Conservation (phyloP, 2,329 filamentous ascomycete genomes). For the Sporothrix dimorphospora region DNA sequence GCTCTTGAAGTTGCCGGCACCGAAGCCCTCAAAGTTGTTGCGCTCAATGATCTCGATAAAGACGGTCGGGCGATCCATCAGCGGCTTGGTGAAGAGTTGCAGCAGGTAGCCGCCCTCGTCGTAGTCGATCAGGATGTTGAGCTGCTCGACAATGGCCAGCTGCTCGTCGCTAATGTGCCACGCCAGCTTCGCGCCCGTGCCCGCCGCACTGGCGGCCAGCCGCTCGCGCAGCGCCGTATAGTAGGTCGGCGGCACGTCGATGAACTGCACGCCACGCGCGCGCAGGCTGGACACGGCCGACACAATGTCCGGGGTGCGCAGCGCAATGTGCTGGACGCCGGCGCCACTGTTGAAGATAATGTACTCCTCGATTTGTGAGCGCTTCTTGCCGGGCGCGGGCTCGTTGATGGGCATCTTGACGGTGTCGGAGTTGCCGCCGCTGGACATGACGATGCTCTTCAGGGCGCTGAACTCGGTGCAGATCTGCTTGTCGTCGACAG, state of each 20-base stretch:
- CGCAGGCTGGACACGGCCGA: slow-evolving; percentile 74
- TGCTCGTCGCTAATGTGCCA: slow-evolving; percentile 73
- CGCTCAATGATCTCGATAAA: slow-evolving; percentile 97
- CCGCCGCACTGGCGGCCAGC: slow-evolving; percentile 53
- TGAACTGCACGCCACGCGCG: slow-evolving; percentile 90
- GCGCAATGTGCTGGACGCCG: slow-evolving; percentile 91
- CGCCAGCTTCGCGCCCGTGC: slow-evolving; percentile 41
- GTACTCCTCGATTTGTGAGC: slow-evolving; percentile 92
- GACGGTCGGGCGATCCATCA: slow-evolving; percentile 93
- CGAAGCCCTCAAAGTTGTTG: slow-evolving; percentile 87
- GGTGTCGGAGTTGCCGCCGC: slow-evolving; percentile 74
- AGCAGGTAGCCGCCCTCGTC: slow-evolving; percentile 87
- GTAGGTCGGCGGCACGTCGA: slow-evolving; percentile 84
- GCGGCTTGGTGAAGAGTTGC: slow-evolving; percentile 78
- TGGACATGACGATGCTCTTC: slow-evolving; percentile 88
- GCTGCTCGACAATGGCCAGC: slow-evolving; percentile 71
- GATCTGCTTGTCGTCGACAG: slow-evolving; percentile 90
- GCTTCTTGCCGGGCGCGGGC: slow-evolving; percentile 85
- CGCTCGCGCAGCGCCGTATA: slow-evolving; percentile 77
- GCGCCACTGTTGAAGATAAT: slow-evolving; percentile 87
- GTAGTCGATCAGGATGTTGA: slow-evolving; percentile 94
- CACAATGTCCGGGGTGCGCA: slow-evolving; percentile 81
- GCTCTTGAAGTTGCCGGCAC: slow-evolving; percentile 94
- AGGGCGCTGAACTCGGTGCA: slow-evolving; percentile 90
- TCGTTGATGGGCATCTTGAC: slow-evolving; percentile 99